phyloP scores from a whole-genome alignment of 371 early-diverging fungal genomes.

The Mucor saturninus region DNA sequence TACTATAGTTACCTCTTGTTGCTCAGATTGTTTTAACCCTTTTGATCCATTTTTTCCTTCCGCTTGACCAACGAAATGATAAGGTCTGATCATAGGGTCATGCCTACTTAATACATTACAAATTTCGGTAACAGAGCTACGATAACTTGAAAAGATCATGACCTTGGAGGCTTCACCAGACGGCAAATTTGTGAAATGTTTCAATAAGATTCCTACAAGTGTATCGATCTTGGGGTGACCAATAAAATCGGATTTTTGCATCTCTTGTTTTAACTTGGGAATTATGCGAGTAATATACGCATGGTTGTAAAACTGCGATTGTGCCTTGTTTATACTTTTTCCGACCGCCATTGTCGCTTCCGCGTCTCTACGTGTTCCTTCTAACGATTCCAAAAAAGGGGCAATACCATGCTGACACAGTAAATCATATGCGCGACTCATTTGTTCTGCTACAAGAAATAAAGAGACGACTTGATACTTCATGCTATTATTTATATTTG shows the following conservation, averaged over 20 bases:
- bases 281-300: constrained; percentile 4
- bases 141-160: constrained; percentile 89
- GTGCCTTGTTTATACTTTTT: constrained; percentile 3
- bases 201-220: constrained; percentile 63
- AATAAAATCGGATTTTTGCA: constrained; percentile 49
- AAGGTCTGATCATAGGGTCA: constrained; percentile 70
- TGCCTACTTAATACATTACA: constrained; percentile 63
- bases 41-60: constrained; percentile 60
- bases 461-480: constrained; percentile 39
- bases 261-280: neutral
- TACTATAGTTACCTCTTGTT: constrained; percentile 63
- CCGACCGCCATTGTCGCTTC: neutral
- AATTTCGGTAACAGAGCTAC: constrained; percentile 91
- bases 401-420: constrained; percentile 68
- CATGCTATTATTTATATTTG: constrained; percentile 30
- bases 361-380: constrained; percentile 29
- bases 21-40: constrained; percentile 86
- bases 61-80: constrained; percentile 87
- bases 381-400: constrained; percentile 59
- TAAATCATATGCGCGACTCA: constrained; percentile 59
- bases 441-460: constrained; percentile 44
- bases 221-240: constrained; percentile 87
- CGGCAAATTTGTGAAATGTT: constrained; percentile 61
- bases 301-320: constrained; percentile 1
- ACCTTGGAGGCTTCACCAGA: constrained; percentile 61